Evolutionary conservation across 2,329 filamentous ascomycete genomes (phyloP).

Genomic region (Hypoxylon sp.): DNA sequence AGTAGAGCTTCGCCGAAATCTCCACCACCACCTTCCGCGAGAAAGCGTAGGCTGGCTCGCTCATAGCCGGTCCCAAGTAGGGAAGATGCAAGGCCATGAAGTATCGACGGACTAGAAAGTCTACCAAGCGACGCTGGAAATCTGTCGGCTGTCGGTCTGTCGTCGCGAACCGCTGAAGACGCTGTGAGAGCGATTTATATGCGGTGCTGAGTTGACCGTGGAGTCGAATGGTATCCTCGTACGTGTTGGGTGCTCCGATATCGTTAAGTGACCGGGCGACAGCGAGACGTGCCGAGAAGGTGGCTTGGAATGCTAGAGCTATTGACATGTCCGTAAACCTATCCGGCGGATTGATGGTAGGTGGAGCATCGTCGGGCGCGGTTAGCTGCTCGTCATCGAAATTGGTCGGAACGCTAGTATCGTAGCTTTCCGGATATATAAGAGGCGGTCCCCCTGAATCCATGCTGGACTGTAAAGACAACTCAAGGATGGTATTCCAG

Average conservation of each 20-base stretch:
- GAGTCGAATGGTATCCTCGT: conserved; percentile 55
- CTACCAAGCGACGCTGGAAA: conserved; percentile 57
- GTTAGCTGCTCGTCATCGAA: conserved; percentile 61
- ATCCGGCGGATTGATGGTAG: conserved; percentile 21
- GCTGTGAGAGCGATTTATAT: conserved; percentile 53
- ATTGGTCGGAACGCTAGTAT: conserved; percentile 60
- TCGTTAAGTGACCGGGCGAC: conserved; percentile 56
- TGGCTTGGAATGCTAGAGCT: conserved; percentile 56
- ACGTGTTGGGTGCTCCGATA: conserved; percentile 49
- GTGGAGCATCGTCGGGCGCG: conserved; percentile 48
- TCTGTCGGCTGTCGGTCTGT: conserved; percentile 33
- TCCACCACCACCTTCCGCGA: conserved; percentile 60
- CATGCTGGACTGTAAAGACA: conserved; percentile 61
- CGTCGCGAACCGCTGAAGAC: conserved; percentile 42
- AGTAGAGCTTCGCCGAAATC: conserved; percentile 57
- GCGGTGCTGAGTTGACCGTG: conserved; percentile 53
- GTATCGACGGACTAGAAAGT: conserved; percentile 63
- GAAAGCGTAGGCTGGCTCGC: conserved; percentile 58
- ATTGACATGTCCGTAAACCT: conserved; percentile 60
- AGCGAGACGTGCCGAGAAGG: conserved; percentile 54
- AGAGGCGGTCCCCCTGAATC: conserved; percentile 61
- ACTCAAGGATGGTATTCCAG: conserved; percentile 65
- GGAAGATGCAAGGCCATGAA: conserved; percentile 64
- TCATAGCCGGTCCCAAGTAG: conserved; percentile 53
- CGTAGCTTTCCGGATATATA: conserved; percentile 57